A percentile compares a stretch with the other conserved stretches of the same genome.
phyloP scores from a whole-genome alignment of 2,329 filamentous ascomycete species.

The Pseudogymnoascus sp. region DNA sequence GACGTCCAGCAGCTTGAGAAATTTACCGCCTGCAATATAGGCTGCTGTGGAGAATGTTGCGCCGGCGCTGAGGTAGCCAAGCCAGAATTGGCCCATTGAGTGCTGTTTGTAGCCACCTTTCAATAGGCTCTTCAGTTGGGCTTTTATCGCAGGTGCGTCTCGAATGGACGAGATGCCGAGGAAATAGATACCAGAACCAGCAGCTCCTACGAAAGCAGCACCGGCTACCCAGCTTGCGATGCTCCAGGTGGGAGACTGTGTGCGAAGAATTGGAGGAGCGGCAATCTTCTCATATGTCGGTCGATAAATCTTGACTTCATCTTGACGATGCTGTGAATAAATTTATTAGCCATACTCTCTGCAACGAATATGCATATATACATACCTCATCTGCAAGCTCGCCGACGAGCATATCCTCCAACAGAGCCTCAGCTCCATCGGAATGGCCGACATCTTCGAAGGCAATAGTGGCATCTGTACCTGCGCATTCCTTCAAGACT shows the following conservation, averaged over 20 bases:
- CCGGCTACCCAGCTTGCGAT: background rate
- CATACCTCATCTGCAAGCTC: slow-evolving; percentile 47
- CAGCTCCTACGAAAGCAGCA: background rate
- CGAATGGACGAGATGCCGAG: background rate
- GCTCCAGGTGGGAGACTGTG: background rate
- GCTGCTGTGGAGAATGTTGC: background rate
- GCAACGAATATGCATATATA: slow-evolving; percentile 9
- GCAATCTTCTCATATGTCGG: slow-evolving; percentile 7
- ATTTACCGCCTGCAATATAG: background rate
- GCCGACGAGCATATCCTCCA: slow-evolving; percentile 49
- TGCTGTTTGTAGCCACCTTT: background rate
- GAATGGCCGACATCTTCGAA: slow-evolving; percentile 83
- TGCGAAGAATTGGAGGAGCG: background rate
- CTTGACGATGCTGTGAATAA: background rate
- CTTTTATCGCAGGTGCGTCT: background rate
- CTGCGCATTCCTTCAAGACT: slow-evolving; percentile 67
- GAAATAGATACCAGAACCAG: background rate
- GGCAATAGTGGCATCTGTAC: slow-evolving; percentile 68
- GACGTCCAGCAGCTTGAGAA: background rate
- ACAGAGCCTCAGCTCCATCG: slow-evolving; percentile 62
- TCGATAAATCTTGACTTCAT: slow-evolving; percentile 5
- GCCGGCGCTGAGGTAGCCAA: slow-evolving; percentile 3
- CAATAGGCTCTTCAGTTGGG: background rate
- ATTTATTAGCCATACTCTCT: slow-evolving; percentile 8
- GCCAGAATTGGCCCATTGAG: background rate